phyloP scores from a whole-genome alignment of 306 rosid genomes.

The Vigna trinervia region DNA sequence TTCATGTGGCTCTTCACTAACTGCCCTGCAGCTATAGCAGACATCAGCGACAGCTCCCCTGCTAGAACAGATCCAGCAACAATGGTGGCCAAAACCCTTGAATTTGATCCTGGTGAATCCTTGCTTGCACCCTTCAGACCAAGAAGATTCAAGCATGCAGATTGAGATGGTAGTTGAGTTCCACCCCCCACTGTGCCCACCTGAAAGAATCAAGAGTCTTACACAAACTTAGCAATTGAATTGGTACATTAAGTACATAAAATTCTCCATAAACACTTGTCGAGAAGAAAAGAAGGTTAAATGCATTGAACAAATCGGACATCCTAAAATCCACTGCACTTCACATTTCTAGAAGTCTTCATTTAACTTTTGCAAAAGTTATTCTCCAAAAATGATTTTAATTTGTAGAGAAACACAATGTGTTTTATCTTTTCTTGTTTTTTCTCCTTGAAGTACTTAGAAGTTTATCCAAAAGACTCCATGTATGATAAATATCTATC shows the following conservation, averaged over 20 bases:
- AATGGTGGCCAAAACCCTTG: slow-evolving; percentile 60
- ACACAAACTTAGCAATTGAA: slow-evolving; percentile 1
- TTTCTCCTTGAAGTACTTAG: background rate
- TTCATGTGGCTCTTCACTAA: slow-evolving; percentile 71
- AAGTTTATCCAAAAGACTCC: background rate
- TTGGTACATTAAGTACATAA: background rate
- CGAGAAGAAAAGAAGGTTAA: background rate
- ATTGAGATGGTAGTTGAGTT: slow-evolving; percentile 71
- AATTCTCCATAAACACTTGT: background rate
- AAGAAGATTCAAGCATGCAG: slow-evolving; percentile 70
- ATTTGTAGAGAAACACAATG: background rate
- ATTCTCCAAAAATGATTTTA: background rate
- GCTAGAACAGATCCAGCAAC: slow-evolving; percentile 67
- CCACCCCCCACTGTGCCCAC: slow-evolving; percentile 77
- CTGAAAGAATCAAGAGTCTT: slow-evolving; percentile 36
- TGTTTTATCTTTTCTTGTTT: background rate
- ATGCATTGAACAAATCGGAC: background rate
- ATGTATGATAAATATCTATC: background rate
- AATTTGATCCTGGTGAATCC: slow-evolving; percentile 62
- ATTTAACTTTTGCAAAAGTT: background rate
- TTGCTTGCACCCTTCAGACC: slow-evolving; percentile 73
- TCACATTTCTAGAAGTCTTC: background rate
- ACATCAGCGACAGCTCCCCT: slow-evolving; percentile 64
- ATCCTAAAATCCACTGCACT: background rate
- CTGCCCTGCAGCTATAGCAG: slow-evolving; percentile 69